Conservation (phyloP, 1,139 yeast species). For the Tardiomyces blankii region DNA sequence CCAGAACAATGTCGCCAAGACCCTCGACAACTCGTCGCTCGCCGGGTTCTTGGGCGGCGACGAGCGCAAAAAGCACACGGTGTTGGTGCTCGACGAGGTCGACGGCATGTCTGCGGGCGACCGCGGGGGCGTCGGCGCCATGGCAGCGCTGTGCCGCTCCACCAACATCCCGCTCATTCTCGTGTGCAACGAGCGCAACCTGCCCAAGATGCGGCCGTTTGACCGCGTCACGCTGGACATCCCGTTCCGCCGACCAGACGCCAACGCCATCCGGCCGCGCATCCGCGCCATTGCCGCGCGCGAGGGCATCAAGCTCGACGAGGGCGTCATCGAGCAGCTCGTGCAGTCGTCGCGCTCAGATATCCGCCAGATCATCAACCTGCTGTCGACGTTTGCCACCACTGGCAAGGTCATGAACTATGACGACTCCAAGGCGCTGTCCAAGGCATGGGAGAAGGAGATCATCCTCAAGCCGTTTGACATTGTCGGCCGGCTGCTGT, state of each 20-base stretch:
- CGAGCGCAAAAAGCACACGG: constrained; percentile 38
- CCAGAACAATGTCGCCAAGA: constrained; percentile 55
- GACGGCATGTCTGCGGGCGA: constrained; percentile 99
- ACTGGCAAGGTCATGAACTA: constrained; percentile 54
- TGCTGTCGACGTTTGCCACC: constrained; percentile 68
- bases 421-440: constrained; percentile 37
- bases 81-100: constrained; percentile 95
- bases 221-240: constrained; percentile 77
- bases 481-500: constrained; percentile 60
- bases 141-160: constrained; percentile 75
- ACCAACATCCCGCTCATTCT: constrained; percentile 86
- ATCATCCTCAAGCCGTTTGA: constrained; percentile 80
- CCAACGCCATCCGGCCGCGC: constrained; percentile 68
- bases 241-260: constrained; percentile 83
- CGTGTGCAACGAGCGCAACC: constrained; percentile 83
- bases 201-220: constrained; percentile 95
- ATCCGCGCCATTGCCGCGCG: constrained; percentile 84
- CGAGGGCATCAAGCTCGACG: constrained; percentile 72
- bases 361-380: constrained; percentile 86
- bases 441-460: constrained; percentile 78
- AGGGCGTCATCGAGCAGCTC: constrained; percentile 70
- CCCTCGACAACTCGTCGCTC: constrained; percentile 73
- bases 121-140: constrained; percentile 95
- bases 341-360: constrained; percentile 83
- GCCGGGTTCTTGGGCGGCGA: constrained; percentile 49